These are phyloP conservation scores for Antitrichia curtipendula DNA, from an alignment of 225 moss, liverwort and hornwort species.

Conservation along the genomic window DNA sequence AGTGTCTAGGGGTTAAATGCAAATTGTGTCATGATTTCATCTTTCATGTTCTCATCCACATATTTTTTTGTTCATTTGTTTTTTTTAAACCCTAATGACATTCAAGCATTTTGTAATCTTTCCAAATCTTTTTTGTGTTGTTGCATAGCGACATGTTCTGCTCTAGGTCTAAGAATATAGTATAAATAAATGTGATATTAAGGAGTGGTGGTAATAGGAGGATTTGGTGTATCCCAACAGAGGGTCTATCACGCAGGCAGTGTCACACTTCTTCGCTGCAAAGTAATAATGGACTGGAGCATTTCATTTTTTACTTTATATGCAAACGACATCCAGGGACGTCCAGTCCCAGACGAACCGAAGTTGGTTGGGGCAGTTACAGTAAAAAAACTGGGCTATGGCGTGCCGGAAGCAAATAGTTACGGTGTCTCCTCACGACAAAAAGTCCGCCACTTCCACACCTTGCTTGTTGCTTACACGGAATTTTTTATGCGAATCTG, in stretches of 20 bases:
- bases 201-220: no score
- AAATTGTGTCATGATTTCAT: neutral
- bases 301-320: neutral
- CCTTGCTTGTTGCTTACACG: neutral
- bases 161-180: no score
- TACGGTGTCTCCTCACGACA: neutral
- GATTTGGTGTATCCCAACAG: neutral
- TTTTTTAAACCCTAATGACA: no score
- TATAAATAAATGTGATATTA: neutral
- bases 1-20: neutral
- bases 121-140: accelerated
- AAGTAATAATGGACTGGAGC: neutral
- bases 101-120: neutral
- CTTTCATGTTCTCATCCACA: neutral
- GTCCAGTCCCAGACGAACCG: neutral
- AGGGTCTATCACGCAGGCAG: neutral
- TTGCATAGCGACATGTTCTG: no score
- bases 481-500: neutral
- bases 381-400: neutral
- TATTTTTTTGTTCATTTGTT: neutral
- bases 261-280: neutral
- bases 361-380: neutral
- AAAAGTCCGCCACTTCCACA: neutral
- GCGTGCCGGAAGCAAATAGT: neutral
- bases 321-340: neutral